Base-by-base conservation (phyloP, 2,329 filamentous ascomycete genomes). In the Scedosporium minutisporum region DNA sequence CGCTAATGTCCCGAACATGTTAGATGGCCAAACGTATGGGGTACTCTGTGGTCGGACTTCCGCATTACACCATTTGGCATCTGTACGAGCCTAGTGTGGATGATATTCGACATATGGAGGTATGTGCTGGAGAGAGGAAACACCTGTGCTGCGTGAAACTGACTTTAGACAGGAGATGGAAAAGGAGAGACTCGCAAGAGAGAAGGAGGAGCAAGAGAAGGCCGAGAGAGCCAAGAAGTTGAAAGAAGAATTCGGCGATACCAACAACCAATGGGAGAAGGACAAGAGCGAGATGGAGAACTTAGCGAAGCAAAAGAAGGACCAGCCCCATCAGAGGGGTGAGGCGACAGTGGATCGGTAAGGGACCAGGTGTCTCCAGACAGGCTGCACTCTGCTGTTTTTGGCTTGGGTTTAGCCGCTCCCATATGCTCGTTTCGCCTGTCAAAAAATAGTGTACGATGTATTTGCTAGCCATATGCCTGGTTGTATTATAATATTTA, bases 11-110 rank as follows among this genome's bases (percentile, higher is more conserved):
- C 10, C 6, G n/a, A 23, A 10, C 29, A 57, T 27, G 23, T 16
- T 57, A 96, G 93, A 99, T 99, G 95, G 91, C 95, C 16, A 95
- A 91, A 75, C 88, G 91, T 64, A 97, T 99, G 95, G 83, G 89
- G 64, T 97, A 91, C 71, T 96, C 93, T 0, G 95, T 99, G 18
- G 89, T 99, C 64, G 95, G 95, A 38, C 82, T 99, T 57, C 95
- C 95, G 6, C 95, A 99, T 73, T 99, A 99, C 75, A 96, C 92
- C 1, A 97, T 99, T 67, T 99, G 95, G 95, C 95, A 99, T 87
- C 81, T 99, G 70, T 99, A 99, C 78, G 95, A 99, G 75, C 95
- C 95, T n/a, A 96, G 91, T 70, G 90, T 97, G 16, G 95, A 99
- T 71, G 95, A 99, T 70, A 90, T 97, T 66, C 87, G 90, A 64